Evolutionary conservation across 2,329 filamentous ascomycete species (phyloP), one percentile per base, ranked within the genome.

Genomic region (Stachybotrys echinatus): DNA sequence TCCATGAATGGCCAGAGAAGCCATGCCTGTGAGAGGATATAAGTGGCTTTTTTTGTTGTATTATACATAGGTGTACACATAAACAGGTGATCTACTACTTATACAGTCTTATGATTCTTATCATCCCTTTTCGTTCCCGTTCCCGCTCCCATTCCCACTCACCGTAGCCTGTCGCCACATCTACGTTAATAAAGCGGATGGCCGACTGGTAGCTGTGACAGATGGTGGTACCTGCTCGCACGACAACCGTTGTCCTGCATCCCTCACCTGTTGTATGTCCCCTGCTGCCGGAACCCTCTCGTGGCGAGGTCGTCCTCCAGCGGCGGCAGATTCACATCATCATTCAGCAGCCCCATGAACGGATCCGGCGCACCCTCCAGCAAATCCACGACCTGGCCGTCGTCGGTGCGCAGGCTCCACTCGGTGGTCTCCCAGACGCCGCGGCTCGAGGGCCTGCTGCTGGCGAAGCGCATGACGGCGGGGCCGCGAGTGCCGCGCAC

Each of bases 351-450:
- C 17, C 69, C 76, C 59, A 66, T 70, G 65, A 94, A 91, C 40
- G 89, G 88, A 74, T 94, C 77, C 52, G 71, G 74, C 52, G 71
- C 74, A 5, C 79, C 82, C 58, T 88, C 83, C 54, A 96, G 76
- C 66, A 99, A 70, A 63, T 95, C 86, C 56, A 96, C 70, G 65
- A 70, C 75, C 42, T 56, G 58, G 39, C 79, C 79, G 56, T 86
- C 81, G 47, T 74, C 74, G 54, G 81, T 83, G 65, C 85, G 83
- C 60, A 99, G 73, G 64, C 86, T 94, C 92, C 92, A 99, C 74
- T 92, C 88, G 50, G 85, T 81, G 34, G 94, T 99, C 73, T 90
- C 85, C 69, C 96, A 97, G 75, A 81, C 70, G 37, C 74, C 76
- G 59, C 80, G 79, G 50, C 74, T 58, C 7, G 69, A 71, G 58